Evolutionary conservation across 108 stramenopile genomes (phyloP).

Genomic region (Fistulifera pelliculosa): DNA sequence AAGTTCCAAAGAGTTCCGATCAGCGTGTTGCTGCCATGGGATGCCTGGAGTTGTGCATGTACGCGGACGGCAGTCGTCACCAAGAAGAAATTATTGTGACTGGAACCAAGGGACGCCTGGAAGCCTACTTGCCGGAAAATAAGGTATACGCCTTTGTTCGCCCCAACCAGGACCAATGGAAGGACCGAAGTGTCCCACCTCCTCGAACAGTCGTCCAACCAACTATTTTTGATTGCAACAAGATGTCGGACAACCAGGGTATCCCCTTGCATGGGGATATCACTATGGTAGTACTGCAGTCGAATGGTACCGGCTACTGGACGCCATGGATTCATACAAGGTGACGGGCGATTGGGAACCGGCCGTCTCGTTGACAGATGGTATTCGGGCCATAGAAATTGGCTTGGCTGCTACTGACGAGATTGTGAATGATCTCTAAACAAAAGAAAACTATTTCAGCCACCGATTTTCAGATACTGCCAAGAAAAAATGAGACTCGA

Average conservation of each 20-base stretch:
- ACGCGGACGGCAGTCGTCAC: constrained; percentile 73
- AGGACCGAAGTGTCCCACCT: constrained; percentile 63
- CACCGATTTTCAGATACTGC: too few species aligned
- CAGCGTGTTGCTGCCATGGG: constrained; percentile 34
- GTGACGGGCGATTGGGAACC: constrained; percentile 40
- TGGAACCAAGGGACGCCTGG: constrained; percentile 69
- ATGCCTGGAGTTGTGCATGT: constrained; percentile 80
- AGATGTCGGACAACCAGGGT: constrained; percentile 48
- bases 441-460: background rate
- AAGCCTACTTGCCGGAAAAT: constrained; percentile 81
- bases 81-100: constrained; percentile 86
- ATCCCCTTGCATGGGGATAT: constrained; percentile 76
- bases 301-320: constrained; percentile 55
- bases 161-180: constrained; percentile 44
- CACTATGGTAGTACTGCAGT: constrained; percentile 77
- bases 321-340: constrained; percentile 31
- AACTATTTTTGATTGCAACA: constrained; percentile 61
- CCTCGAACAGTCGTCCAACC: constrained; percentile 42
- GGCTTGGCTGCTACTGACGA: constrained; percentile 41
- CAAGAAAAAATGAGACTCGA: too few species aligned
- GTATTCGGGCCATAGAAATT: constrained; percentile 70
- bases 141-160: constrained; percentile 68
- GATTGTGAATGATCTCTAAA: constrained; percentile 24
- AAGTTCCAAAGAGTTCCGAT: constrained; percentile 30
- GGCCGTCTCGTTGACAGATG: constrained; percentile 62